Conservation (phyloP, 768 basidiomycete genomes). For the Amanita polypyramis region DNA sequence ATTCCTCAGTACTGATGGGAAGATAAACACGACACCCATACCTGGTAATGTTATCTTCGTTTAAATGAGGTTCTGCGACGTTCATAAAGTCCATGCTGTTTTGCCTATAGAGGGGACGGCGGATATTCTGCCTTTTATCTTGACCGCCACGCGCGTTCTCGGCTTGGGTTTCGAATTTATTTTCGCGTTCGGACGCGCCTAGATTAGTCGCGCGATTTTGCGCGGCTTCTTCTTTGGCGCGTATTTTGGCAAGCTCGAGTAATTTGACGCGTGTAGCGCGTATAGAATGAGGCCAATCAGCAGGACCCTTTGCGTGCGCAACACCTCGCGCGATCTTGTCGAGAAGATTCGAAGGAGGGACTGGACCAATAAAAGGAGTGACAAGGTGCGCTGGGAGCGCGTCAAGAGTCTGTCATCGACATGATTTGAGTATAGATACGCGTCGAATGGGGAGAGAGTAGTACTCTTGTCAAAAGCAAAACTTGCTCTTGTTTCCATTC, state of each 20-base stretch:
- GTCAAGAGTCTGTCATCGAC: conserved; percentile 55
- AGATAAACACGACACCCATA: conserved; percentile 23
- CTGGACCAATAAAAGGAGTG: conserved; percentile 77
- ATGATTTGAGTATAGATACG: conserved; percentile 8
- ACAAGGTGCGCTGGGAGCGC: conserved; percentile 75
- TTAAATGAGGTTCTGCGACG: conserved; percentile 32
- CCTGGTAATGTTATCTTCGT: conserved; percentile 51
- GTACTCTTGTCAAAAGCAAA: conserved; percentile 55
- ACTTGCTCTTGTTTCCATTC: conserved; percentile 74
- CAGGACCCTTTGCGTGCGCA: conserved; percentile 59
- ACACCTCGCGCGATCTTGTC: conserved; percentile 81
- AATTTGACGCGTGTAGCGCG: conserved; percentile 78
- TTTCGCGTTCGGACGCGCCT: conserved; percentile 19
- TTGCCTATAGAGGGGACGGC: conserved; percentile 63
- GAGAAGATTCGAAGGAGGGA: conserved; percentile 78
- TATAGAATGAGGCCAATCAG: conserved; percentile 76
- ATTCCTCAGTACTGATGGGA: conserved; percentile 8
- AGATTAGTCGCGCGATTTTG: conserved; percentile 18
- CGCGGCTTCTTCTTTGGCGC: conserved; percentile 43
- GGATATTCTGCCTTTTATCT: conserved; percentile 14
- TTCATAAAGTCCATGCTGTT: conserved; percentile 85
- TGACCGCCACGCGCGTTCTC: conserved; percentile 14
- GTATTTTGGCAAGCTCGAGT: conserved; percentile 62
- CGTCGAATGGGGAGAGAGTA: conserved; percentile 11
- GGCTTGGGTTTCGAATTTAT: conserved; percentile 28